Evolutionary conservation across 495 filamentous ascomycete genomes (phyloP).

Genomic region (Hypoxylon fragiforme): DNA sequence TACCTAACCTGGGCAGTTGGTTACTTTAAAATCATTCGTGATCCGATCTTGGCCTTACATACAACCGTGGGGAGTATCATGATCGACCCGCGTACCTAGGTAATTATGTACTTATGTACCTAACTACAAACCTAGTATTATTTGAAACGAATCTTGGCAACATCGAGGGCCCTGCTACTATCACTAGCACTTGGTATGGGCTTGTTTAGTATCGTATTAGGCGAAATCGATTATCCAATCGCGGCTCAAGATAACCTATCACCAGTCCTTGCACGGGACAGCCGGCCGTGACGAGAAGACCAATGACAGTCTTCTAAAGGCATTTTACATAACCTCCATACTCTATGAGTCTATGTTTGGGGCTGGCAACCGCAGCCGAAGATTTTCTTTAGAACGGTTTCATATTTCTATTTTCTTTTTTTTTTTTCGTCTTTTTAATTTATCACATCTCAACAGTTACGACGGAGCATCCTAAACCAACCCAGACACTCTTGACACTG

Average conservation of each 20-base stretch:
- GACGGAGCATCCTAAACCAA: too few relatives aligned
- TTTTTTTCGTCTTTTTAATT: too few relatives aligned
- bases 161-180: too few relatives aligned
- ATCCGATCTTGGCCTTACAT: slow-evolving; percentile 22
- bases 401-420: too few relatives aligned
- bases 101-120: too few relatives aligned
- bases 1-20: background rate
- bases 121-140: too few relatives aligned
- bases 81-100: slow-evolving; percentile 20
- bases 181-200: too few relatives aligned
- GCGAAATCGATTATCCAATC: slow-evolving; percentile 19
- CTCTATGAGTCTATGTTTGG: background rate
- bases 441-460: background rate
- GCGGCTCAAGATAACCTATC: slow-evolving; percentile 13
- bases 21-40: slow-evolving; percentile 14
- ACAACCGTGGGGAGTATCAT: slow-evolving; percentile 15
- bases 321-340: background rate
- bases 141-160: slow-evolving; percentile 24
- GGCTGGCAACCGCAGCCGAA: too few relatives aligned
- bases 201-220: background rate
- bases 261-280: slow-evolving; percentile 15
- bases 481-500: background rate
- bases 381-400: too few relatives aligned
- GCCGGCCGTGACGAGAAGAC: background rate
- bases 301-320: slow-evolving; percentile 7